Evolutionary conservation across 2,329 filamentous ascomycete species (phyloP).

Genomic region (Trichophyton benhamiae): DNA sequence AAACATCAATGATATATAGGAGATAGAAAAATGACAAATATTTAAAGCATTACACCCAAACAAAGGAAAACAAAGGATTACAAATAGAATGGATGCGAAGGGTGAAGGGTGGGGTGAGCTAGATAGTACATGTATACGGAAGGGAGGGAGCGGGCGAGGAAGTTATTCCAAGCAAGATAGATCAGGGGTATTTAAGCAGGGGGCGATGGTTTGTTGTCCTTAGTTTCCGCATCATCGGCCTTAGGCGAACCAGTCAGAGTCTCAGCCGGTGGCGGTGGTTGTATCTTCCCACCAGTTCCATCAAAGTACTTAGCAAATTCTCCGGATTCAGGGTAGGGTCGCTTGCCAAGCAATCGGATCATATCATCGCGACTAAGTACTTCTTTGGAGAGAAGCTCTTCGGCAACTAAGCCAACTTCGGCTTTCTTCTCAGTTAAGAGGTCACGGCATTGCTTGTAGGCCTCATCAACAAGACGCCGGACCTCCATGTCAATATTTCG

Average conservation of each 20-base stretch:
- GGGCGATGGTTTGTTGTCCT: background rate
- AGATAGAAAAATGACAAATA: background rate
- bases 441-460: slow-evolving; percentile 79
- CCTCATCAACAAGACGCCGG: slow-evolving; percentile 77
- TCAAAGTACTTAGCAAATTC: slow-evolving; percentile 94
- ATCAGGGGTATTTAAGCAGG: background rate
- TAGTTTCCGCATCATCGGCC: background rate
- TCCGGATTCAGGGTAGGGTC: slow-evolving; percentile 71
- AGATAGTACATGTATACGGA: slow-evolving; percentile 6
- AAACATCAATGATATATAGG: background rate
- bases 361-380: slow-evolving; percentile 84
- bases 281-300: slow-evolving; percentile 31
- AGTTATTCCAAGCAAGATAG: background rate
- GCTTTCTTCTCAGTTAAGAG: slow-evolving; percentile 74
- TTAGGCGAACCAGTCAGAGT: slow-evolving; percentile 1
- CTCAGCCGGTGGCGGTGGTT: slow-evolving; percentile 14
- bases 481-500: slow-evolving; percentile 88
- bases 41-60: background rate
- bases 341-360: slow-evolving; percentile 69
- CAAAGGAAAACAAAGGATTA: slow-evolving; percentile 5
- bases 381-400: slow-evolving; percentile 87
- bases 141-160: background rate
- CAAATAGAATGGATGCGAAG: slow-evolving; percentile 2
- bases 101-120: slow-evolving; percentile 3
- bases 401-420: slow-evolving; percentile 78